Evolutionary conservation across 2,329 filamentous ascomycete species (phyloP).

Genomic region (Diaporthe nobilis): DNA sequence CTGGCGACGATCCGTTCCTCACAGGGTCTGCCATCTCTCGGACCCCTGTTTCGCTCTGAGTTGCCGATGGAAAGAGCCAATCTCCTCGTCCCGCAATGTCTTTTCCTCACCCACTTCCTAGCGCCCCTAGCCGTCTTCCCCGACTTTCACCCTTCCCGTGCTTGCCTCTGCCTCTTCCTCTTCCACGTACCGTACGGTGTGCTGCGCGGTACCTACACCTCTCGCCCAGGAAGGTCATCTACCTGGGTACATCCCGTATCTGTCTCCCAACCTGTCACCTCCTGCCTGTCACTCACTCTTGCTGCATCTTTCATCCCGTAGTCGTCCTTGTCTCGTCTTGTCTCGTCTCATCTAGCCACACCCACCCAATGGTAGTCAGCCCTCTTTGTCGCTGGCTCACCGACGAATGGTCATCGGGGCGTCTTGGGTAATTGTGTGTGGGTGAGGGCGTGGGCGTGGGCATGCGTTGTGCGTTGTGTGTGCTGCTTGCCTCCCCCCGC

Average conservation of each 20-base stretch:
- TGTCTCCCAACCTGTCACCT: neutral
- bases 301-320: neutral
- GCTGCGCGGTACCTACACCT: neutral
- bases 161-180: neutral
- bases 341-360: constrained; percentile 1
- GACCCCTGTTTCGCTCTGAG: constrained; percentile 23
- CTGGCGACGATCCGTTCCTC: constrained; percentile 31
- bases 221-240: neutral
- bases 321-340: constrained; percentile 9
- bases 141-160: constrained; percentile 31
- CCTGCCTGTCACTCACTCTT: neutral
- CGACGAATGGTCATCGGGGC: neutral
- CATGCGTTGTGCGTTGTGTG: neutral
- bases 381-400: constrained; percentile 29
- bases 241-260: constrained; percentile 7
- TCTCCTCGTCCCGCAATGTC: constrained; percentile 38
- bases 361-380: constrained; percentile 24
- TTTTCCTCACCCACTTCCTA: constrained; percentile 24
- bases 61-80: constrained; percentile 34
- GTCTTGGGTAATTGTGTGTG: constrained; percentile 2
- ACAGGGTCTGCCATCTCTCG: constrained; percentile 15
- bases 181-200: neutral
- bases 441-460: neutral
- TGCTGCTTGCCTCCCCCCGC: neutral
- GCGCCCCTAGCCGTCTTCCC: constrained; percentile 35